Evolutionary conservation across 2,329 filamentous ascomycete species (phyloP).

Genomic region (Monilinia laxa): DNA sequence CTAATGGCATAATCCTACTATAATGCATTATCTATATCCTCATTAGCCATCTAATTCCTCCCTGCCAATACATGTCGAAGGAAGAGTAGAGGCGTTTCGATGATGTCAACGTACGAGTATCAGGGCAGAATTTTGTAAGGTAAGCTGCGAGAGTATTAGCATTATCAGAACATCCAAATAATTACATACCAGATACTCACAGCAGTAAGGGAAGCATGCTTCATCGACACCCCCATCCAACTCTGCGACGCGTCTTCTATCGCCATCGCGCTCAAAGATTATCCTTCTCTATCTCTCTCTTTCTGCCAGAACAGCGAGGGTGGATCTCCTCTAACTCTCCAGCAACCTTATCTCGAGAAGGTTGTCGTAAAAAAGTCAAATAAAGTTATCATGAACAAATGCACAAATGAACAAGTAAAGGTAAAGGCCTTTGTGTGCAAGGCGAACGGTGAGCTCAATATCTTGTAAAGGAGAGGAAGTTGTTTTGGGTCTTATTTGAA

Average conservation of each 20-base stretch:
- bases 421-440: slow-evolving; percentile 18
- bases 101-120: slow-evolving; percentile 57
- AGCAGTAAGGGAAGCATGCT: slow-evolving; percentile 65
- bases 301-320: slow-evolving; percentile 1
- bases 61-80: neutral
- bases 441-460: slow-evolving; percentile 15
- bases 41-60: neutral
- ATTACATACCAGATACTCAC: slow-evolving; percentile 45
- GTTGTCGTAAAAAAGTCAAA: neutral
- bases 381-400: slow-evolving; percentile 8
- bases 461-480: slow-evolving; percentile 18
- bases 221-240: slow-evolving; percentile 61
- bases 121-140: slow-evolving; percentile 75
- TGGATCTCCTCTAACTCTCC: slow-evolving; percentile 12
- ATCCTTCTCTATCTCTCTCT: neutral
- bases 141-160: slow-evolving; percentile 56
- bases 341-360: neutral
- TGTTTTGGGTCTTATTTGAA: neutral
- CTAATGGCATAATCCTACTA: slow-evolving; percentile 86
- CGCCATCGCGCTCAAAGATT: slow-evolving; percentile 11
- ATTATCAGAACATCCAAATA: slow-evolving; percentile 32
- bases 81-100: neutral
- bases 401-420: too few relatives aligned
- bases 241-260: slow-evolving; percentile 27
- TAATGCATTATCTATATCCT: slow-evolving; percentile 79